Evolutionary conservation across 139 green algal species (phyloP).

Genomic region (Pleodorina starrii): DNA sequence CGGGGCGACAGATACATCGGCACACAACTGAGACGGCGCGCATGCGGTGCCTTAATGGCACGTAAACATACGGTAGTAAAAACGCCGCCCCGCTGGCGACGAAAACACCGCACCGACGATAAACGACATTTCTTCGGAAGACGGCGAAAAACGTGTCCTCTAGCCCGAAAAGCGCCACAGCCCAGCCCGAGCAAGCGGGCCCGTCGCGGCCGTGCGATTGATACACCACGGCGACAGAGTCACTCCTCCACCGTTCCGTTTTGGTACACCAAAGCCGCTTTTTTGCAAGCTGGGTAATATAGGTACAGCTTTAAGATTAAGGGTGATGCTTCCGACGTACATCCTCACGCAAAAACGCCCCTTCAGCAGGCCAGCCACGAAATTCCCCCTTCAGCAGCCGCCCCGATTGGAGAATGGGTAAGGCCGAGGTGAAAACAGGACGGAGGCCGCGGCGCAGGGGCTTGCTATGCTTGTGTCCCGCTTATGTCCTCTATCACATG

Average conservation of each 20-base stretch:
- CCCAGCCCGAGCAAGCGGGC: not conserved
- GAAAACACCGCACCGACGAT: not conserved
- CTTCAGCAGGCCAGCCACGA: not conserved
- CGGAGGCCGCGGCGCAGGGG: not conserved
- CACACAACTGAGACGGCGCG: too few species aligned
- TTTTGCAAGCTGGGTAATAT: constrained; percentile 39
- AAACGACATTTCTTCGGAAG: constrained; percentile 5
- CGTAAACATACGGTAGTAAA: not conserved
- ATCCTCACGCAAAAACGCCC: constrained; percentile 35
- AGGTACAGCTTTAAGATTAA: constrained; percentile 14
- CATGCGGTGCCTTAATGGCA: too few species aligned
- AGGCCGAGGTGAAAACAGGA: not conserved
- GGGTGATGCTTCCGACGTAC: not conserved
- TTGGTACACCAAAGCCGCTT: constrained; percentile 21
- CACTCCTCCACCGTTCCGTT: not conserved
- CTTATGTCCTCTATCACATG: constrained; percentile 26
- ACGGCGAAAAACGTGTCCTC: not conserved
- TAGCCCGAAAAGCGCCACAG: not conserved
- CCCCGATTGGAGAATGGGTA: too few species aligned
- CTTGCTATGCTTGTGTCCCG: constrained; percentile 11
- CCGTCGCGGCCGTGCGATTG: too few species aligned
- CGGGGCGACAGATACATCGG: too few species aligned
- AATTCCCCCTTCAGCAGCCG: not conserved
- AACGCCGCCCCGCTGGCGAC: too few species aligned
- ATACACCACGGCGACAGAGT: too few species aligned